phyloP scores from a whole-genome alignment of 352 stramenopile genomes.

The Pythium scleroteichum region DNA sequence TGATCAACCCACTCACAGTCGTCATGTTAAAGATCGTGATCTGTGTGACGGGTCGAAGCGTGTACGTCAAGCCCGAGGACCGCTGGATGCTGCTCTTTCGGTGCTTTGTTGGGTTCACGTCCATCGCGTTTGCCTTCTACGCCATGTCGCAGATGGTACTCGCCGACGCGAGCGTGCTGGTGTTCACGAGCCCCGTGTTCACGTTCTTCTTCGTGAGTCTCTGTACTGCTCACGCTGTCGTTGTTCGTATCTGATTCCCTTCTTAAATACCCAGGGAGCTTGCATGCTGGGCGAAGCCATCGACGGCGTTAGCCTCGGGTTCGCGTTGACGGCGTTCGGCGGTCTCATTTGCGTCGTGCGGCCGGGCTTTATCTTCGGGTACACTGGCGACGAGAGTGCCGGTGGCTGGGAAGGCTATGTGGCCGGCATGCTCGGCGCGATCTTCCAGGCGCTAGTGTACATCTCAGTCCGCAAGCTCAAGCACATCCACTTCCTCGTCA shows the following conservation, averaged over 20 bases:
- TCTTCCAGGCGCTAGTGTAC: slow-evolving; percentile 24
- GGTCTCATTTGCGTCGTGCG: slow-evolving; percentile 54
- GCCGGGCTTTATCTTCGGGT: slow-evolving; percentile 45
- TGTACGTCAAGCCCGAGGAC: slow-evolving; percentile 19
- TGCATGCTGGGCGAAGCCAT: slow-evolving; percentile 46
- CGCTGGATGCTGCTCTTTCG: slow-evolving; percentile 17
- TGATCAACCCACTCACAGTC: background rate
- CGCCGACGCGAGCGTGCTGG: slow-evolving; percentile 31
- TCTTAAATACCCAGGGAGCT: slow-evolving; percentile 26
- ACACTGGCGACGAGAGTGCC: background rate
- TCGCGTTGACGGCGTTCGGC: slow-evolving; percentile 38
- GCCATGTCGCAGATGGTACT: slow-evolving; percentile 35
- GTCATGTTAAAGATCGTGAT: slow-evolving; percentile 8
- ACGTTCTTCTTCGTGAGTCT: slow-evolving; percentile 31
- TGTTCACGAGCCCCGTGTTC: slow-evolving; percentile 36
- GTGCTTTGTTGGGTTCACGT: slow-evolving; percentile 28
- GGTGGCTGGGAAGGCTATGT: slow-evolving; percentile 8
- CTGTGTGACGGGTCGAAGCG: slow-evolving; percentile 8
- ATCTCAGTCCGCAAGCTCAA: slow-evolving; percentile 27
- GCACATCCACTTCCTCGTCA: slow-evolving; percentile 26
- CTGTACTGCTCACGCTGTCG: background rate
- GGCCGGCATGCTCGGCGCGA: slow-evolving; percentile 6
- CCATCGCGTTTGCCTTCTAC: slow-evolving; percentile 32
- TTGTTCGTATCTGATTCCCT: background rate
- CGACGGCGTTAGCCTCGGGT: slow-evolving; percentile 36